Evolutionary conservation across 2,329 filamentous ascomycete species (phyloP), one percentile per base, ranked within the genome.

Genomic region (Fusarium odoratissimum): DNA sequence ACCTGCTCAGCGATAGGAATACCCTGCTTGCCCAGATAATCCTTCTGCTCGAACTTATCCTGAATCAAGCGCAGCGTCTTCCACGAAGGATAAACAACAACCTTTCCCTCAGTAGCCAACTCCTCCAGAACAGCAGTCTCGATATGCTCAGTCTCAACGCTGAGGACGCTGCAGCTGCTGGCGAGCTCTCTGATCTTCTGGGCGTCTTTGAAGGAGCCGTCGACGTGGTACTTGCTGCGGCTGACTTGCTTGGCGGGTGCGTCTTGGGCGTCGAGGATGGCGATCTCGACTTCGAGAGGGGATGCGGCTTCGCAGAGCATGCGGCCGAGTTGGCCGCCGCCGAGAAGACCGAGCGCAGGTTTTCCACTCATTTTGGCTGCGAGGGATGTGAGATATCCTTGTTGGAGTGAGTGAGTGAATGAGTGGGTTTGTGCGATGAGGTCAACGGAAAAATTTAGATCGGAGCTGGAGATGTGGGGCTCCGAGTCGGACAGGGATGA

Each of bases 111-210:
- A 21, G 89, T 89, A 8, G 89, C 90, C 64, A 98, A 90, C 79
- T 97, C 93, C 82, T 97, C 94, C 8, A 98, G 88, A 30, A 96
- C 92, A 59, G 94, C 87, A n/a, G 94, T 96, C 81, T 98, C 91
- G 65, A 98, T 92, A 83, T 98, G 95, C 85, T 98, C 95, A 72
- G 97, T 98, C 83, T 98, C 95, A 19, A 97, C 93, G 1, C 95
- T 98, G 69, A 98, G 86, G 21, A 97, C 90, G 80, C 97, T 93
- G 76, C 91, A 94, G 38, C 86, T 84, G 42, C 88, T 84, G 5
- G 95, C 95, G n/a, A 98, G 86, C 80, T 94, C 87, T 46, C 91
- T 90, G 73, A 98, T 95, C 73, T 93, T 92, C 38, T 89, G 89
- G 0, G 91, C 86, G 75, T 97, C 92, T 80, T 94, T 95, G 87